phyloP scores from a whole-genome alignment of 2,329 filamentous ascomycete species.

The Emericellopsis atlantica region DNA sequence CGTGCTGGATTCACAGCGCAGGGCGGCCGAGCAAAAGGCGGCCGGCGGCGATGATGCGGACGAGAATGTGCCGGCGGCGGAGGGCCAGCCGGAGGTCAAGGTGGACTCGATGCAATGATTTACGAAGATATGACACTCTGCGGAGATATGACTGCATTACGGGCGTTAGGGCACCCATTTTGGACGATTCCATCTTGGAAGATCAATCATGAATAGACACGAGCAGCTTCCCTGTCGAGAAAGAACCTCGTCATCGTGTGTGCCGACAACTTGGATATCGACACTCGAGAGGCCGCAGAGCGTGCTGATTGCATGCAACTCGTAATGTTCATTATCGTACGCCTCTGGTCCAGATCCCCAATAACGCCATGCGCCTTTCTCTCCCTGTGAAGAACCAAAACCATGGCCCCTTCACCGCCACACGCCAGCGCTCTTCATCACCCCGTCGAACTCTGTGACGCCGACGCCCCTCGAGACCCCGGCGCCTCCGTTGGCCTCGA shows the following conservation, averaged over 20 bases:
- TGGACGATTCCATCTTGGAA: no score
- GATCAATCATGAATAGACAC: no score
- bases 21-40: conserved; percentile 18
- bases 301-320: no score
- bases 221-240: no score
- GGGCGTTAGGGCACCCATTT: neutral
- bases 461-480: conserved; percentile 60
- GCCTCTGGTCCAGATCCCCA: neutral
- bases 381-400: neutral
- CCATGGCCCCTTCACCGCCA: conserved; percentile 45
- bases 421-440: conserved; percentile 75
- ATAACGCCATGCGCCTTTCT: neutral
- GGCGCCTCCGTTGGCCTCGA: conserved; percentile 79
- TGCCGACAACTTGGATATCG: no score
- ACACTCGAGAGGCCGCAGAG: no score
- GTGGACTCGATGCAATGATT: conserved; percentile 10
- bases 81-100: conserved; percentile 11
- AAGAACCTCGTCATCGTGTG: no score
- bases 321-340: no score
- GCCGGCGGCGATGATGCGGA: conserved; percentile 4
- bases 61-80: conserved; percentile 10
- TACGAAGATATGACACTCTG: neutral
- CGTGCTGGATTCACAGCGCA: conserved; percentile 43
- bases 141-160: neutral
- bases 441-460: conserved; percentile 70